phyloP scores from a whole-genome alignment of 2,329 filamentous ascomycete genomes.

The Truncatella angustata region DNA sequence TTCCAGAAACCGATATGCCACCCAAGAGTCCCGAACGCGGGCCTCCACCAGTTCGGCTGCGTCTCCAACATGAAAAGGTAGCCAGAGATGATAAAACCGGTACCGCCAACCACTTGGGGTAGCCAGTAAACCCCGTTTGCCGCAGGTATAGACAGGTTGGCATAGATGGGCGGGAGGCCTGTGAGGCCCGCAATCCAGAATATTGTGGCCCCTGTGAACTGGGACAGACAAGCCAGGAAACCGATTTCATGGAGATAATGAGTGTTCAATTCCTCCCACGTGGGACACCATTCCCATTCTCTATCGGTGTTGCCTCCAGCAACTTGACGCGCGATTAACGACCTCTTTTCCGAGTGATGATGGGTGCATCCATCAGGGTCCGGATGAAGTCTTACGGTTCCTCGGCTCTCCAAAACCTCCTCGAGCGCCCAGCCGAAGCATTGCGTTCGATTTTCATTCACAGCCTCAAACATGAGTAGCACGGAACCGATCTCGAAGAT shows the following conservation, averaged over 20 bases:
- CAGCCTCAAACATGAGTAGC: constrained; percentile 62
- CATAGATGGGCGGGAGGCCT: constrained; percentile 53
- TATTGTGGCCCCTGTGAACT: constrained; percentile 58
- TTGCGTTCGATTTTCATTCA: constrained; percentile 63
- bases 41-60: constrained; percentile 61
- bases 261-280: constrained; percentile 50
- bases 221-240: constrained; percentile 57
- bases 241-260: constrained; percentile 63
- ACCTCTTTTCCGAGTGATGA: constrained; percentile 23
- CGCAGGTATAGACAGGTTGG: constrained; percentile 42
- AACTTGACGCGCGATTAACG: constrained; percentile 14
- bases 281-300: constrained; percentile 53
- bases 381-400: constrained; percentile 10
- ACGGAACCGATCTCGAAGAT: constrained; percentile 65
- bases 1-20: constrained; percentile 71
- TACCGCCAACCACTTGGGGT: constrained; percentile 60
- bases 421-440: constrained; percentile 71
- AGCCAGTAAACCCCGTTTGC: constrained; percentile 60
- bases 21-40: constrained; percentile 54
- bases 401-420: constrained; percentile 36
- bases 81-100: constrained; percentile 58
- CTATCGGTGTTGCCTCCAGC: constrained; percentile 10
- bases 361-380: constrained; percentile 22
- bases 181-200: constrained; percentile 66
- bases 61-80: constrained; percentile 66